Base-by-base conservation (phyloP, 139 green algal genomes). In the Pedinophyceae sp. region DNA sequence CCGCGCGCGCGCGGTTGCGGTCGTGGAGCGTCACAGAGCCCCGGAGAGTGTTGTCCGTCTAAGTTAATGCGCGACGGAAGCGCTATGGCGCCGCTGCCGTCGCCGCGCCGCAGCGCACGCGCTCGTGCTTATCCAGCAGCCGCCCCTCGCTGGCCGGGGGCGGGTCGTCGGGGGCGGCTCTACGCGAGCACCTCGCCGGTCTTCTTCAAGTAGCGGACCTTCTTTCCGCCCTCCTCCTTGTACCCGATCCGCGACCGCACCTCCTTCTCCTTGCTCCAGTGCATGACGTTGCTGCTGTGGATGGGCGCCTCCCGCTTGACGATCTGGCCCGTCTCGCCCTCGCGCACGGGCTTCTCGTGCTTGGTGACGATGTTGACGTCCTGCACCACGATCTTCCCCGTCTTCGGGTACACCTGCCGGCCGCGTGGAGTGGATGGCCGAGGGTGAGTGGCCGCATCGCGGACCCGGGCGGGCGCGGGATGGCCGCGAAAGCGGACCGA, bases 251-350 rank as follows among this genome's bases (percentile, higher is more conserved):
- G 61, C 57, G 66, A 80, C 50, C 68, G 63, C 23, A 74, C 65
- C 54, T 82, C 55, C 67, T 87, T 59, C 53, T 73, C 53, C 50
- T 85, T 80, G 28, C 74, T 89, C 60, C 87, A 97, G 59, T 86
- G 78, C 75, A 90, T 88, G 25, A 96, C 92, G 62, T 99, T 99
- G 41, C 78, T 93, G 67, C 93, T 82, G 69, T 96, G 81, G 28
- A 99, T 80, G 13, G 89, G 85, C 26, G 74, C 83, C 75, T 96
- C 87, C 47, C 67, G 62, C 57, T 82, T 70, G 57, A 86, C 67
- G 19, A 93, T 89, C 55, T 86, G 67, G 15, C 89, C 79, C 40
- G 61, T 61, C 74, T 96, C 87, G 6, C 79, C 80, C 62, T 93
- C 67, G 22, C 50, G 54, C 47, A 69, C 67, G 6, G 83, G 82